A percentile compares a stretch with the other conserved stretches of the same genome.
Evolutionary conservation across 495 filamentous ascomycete species (phyloP).

Genomic region (Astrocystis sublimbata): DNA sequence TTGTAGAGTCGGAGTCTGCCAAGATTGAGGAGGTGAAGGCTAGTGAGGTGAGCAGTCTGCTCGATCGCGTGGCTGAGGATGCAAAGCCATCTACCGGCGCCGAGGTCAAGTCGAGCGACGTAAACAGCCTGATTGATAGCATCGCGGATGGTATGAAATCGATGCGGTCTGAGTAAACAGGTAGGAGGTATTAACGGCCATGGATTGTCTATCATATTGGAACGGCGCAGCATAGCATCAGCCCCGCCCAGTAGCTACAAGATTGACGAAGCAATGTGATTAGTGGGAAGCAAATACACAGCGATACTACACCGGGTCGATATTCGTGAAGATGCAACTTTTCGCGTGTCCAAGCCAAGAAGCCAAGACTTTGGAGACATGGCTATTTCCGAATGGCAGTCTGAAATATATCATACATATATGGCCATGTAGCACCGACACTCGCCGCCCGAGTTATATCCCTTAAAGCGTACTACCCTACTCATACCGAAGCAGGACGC

Average conservation of each 20-base stretch:
- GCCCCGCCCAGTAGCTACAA: neutral
- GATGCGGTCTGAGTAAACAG: conserved; percentile 19
- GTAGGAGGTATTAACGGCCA: neutral
- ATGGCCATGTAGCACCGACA: too few species aligned
- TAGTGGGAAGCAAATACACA: neutral
- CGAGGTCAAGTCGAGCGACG: conserved; percentile 25
- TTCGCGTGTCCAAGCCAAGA: too few species aligned
- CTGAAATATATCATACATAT: too few species aligned
- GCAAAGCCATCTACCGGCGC: conserved; percentile 1
- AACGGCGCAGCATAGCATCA: neutral
- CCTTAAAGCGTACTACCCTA: neutral
- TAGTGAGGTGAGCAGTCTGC: conserved; percentile 21
- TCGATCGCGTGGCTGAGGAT: neutral
- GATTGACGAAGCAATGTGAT: too few species aligned
- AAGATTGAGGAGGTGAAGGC: conserved; percentile 13
- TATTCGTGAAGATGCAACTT: too few species aligned
- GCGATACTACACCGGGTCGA: neutral
- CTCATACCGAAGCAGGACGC: neutral
- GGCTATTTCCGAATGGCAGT: too few species aligned
- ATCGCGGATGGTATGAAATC: conserved; percentile 27
- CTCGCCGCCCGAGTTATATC: too few species aligned
- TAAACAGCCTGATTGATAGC: conserved; percentile 18
- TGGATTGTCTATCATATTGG: neutral
- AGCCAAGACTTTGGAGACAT: too few species aligned
- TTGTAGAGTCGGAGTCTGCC: too few species aligned